Conservation (phyloP, 257 asterid genomes). For the Solanum piurae region DNA sequence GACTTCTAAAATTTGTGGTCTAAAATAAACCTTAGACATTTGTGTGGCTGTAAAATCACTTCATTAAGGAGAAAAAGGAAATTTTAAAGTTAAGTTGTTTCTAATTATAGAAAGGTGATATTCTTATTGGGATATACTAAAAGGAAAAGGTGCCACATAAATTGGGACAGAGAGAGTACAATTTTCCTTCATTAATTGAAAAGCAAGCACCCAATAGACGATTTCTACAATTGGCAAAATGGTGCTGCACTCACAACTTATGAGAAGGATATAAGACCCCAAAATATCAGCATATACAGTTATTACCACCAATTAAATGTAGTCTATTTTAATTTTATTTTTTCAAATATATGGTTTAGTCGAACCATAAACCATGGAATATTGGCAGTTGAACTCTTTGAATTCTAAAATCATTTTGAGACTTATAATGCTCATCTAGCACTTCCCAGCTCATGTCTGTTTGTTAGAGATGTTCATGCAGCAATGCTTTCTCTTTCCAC, state of each 20-base stretch:
- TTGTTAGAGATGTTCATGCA: background rate
- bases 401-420: background rate
- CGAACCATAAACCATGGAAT: background rate
- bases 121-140: background rate
- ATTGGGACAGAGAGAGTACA: background rate
- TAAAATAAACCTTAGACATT: background rate
- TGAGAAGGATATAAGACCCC: background rate
- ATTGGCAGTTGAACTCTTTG: background rate
- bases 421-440: background rate
- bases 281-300: background rate
- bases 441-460: background rate
- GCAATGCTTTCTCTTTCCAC: background rate
- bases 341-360: background rate
- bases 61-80: background rate
- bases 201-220: background rate
- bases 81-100: background rate
- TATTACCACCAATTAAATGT: background rate
- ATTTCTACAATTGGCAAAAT: background rate
- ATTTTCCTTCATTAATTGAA: background rate
- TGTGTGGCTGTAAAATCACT: background rate
- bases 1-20: background rate
- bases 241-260: background rate
- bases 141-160: background rate
- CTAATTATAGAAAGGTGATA: background rate
- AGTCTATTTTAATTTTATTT: background rate